Evolutionary conservation across 345 rosid genomes (phyloP).

Genomic region (Populus tremula): DNA sequence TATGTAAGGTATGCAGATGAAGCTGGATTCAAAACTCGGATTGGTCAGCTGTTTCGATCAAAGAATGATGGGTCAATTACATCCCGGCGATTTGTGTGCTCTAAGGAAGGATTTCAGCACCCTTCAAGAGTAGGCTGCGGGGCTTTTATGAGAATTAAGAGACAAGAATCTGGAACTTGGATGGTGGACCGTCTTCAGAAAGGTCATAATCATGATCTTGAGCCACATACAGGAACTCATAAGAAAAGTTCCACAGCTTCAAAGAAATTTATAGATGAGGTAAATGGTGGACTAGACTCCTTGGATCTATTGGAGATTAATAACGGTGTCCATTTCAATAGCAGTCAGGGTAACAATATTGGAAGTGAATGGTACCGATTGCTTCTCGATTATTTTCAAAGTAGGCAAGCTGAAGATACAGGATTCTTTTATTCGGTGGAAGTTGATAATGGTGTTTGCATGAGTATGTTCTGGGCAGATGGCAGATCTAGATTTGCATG

Average conservation of each 20-base stretch:
- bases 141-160: conserved; percentile 90
- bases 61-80: conserved; percentile 78
- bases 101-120: conserved; percentile 94
- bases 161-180: conserved; percentile 77
- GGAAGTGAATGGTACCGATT: conserved; percentile 70
- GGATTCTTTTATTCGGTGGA: conserved; percentile 80
- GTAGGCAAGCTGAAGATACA: conserved; percentile 72
- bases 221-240: conserved; percentile 28
- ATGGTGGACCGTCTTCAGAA: conserved; percentile 70
- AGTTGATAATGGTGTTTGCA: conserved; percentile 54
- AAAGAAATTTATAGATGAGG: conserved; percentile 55
- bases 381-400: conserved; percentile 72
- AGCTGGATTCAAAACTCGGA: conserved; percentile 75
- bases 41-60: conserved; percentile 88
- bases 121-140: conserved; percentile 93
- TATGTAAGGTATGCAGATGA: conserved; percentile 65
- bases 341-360: conserved; percentile 44
- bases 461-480: conserved; percentile 86
- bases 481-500: conserved; percentile 83
- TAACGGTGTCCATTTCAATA: conserved; percentile 28
- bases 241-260: conserved; percentile 40
- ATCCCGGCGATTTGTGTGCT: conserved; percentile 85
- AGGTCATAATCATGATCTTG: conserved; percentile 81
- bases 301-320: conserved; percentile 42
- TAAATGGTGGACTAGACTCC: conserved; percentile 45